Evolutionary conservation across 257 asterid genomes (phyloP).

Genomic region (Anisodus tanguticus): DNA sequence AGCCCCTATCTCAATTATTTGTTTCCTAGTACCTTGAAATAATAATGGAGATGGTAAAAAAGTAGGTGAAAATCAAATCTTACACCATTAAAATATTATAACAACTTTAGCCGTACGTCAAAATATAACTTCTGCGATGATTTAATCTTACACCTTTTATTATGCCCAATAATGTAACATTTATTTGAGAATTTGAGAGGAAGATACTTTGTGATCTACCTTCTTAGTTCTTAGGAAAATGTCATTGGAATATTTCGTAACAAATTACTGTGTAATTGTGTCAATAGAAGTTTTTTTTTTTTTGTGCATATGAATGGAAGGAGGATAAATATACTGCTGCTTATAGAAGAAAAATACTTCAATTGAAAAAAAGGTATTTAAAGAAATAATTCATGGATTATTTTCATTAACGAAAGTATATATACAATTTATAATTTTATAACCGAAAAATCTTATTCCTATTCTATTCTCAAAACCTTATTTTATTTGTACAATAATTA

Average conservation of each 20-base stretch:
- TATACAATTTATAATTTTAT: too few relatives aligned
- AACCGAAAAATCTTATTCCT: too few relatives aligned
- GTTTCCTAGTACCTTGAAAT: not conserved
- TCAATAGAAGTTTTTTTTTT: too few relatives aligned
- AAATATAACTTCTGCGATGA: not conserved
- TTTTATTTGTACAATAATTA: too few relatives aligned
- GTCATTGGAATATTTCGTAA: not conserved
- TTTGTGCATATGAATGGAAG: too few relatives aligned
- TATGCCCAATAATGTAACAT: not conserved
- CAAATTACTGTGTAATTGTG: not conserved
- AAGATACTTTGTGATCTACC: not conserved
- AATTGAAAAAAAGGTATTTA: too few relatives aligned
- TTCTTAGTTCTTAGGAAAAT: not conserved
- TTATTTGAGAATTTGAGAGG: not conserved
- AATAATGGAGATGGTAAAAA: not conserved
- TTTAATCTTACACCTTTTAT: not conserved
- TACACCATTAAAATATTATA: not conserved
- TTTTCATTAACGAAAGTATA: too few relatives aligned
- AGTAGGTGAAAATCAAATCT: not conserved
- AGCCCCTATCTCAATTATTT: conserved; percentile 15
- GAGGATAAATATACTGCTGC: too few relatives aligned
- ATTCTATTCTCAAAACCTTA: too few relatives aligned
- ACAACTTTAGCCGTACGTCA: not conserved
- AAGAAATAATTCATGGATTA: too few relatives aligned
- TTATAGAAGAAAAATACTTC: too few relatives aligned